Conservation (phyloP, 2,329 filamentous ascomycete species). For the Cytospora paraplurivora region DNA sequence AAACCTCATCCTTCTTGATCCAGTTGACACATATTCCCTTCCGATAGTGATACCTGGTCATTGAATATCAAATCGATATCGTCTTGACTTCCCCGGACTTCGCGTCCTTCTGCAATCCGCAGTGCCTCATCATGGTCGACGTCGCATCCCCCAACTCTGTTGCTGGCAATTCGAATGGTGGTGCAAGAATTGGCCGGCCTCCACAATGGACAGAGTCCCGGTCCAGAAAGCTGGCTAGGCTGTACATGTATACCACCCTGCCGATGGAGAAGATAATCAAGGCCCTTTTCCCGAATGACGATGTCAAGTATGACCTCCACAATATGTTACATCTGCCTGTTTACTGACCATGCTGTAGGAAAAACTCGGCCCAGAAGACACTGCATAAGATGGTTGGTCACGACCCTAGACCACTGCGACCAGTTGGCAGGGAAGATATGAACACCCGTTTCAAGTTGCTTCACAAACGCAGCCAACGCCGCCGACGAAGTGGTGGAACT, state of each 20-base stretch:
- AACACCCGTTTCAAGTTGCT: conserved; percentile 47
- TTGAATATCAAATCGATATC: background rate
- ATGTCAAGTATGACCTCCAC: conserved; percentile 40
- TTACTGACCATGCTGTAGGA: conserved; percentile 40
- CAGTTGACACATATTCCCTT: background rate
- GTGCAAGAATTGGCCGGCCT: conserved; percentile 51
- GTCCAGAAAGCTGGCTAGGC: conserved; percentile 55
- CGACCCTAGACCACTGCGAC: conserved; percentile 60
- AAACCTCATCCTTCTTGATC: conserved; percentile 10
- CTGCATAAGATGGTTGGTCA: conserved; percentile 59
- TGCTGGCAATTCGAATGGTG: conserved; percentile 19
- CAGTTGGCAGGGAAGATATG: conserved; percentile 54
- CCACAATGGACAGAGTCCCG: conserved; percentile 57
- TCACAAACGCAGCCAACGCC: conserved; percentile 39
- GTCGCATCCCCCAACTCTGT: conserved; percentile 15
- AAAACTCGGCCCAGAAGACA: conserved; percentile 61
- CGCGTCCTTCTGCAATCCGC: conserved; percentile 11
- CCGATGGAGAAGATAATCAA: conserved; percentile 55
- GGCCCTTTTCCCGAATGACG: conserved; percentile 43
- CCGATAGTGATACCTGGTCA: background rate
- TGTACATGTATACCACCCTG: conserved; percentile 60
- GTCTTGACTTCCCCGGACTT: conserved; percentile 2
- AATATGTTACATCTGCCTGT: conserved; percentile 33
- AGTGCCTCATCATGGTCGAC: conserved; percentile 25
- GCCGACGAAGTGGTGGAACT: conserved; percentile 32